Evolutionary conservation across 768 basidiomycete species (phyloP), one percentile per base, ranked within the genome.

Genomic region (Collybia sp.): DNA sequence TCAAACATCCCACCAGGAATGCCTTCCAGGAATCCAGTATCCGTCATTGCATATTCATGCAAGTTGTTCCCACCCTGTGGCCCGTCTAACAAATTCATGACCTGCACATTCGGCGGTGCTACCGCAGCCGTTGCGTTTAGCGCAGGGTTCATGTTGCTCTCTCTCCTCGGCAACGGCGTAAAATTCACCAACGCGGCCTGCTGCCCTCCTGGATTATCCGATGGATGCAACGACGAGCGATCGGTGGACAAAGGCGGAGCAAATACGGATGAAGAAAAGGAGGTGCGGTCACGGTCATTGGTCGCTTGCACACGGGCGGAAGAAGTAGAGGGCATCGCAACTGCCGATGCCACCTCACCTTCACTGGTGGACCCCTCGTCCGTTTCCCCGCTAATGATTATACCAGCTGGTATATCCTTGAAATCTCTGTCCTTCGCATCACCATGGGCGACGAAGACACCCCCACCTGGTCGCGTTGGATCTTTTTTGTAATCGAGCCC

Each of bases 1-100:
- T 91, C 88, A 64, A 89, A 92, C 87, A 92, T 90, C 15, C 79
- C 76, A 3, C 82, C 83, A 36, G 89, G 89, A 43, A 92, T 80
- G 1, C 87, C 87, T 49, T 89, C 86, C 61, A 92, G 66, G 45
- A 86, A 76, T 13, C 78, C 83, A 48, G 66, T 77, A 58, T 88
- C 85, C 15, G 78, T 76, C 69, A 81, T 71, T 30, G 82, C 79
- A 55, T 79, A 76, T 46, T 85, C 82, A 44, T 82, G 79, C 51
- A 88, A 61, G 16, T 73, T 72, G 47, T 70, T 73, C 12, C 68
- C 71, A 35, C 75, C 71, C 53, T 77, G 77, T 17, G 77, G 73
- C 2, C 71, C 76, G 55, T 88, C 87, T 17, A 89, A 67, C 17
- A 82, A 69, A 57, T 90, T 89, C 77, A 89, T 79, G 37, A 90